phyloP scores from a whole-genome alignment of 2,329 filamentous ascomycete species.

The Dissoconium aciculare region DNA sequence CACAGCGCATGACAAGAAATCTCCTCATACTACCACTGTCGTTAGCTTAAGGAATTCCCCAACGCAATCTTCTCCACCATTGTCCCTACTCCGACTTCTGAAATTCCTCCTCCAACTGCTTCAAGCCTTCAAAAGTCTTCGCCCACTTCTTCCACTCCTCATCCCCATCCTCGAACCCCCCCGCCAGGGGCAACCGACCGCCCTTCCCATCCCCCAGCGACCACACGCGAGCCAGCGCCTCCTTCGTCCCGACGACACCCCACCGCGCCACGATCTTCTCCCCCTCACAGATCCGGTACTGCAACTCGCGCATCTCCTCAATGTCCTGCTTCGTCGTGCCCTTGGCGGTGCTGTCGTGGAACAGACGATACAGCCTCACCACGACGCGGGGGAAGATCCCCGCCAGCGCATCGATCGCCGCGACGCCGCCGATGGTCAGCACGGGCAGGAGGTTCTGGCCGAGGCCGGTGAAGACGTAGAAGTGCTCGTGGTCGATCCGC shows the following conservation, averaged over 20 bases:
- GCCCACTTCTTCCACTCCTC: constrained; percentile 43
- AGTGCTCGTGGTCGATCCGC: constrained; percentile 42
- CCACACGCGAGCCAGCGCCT: constrained; percentile 44
- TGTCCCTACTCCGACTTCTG: too few species aligned
- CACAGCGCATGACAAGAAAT: too few species aligned
- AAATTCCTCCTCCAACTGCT: constrained; percentile 29
- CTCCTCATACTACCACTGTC: too few species aligned
- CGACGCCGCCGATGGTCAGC: constrained; percentile 46
- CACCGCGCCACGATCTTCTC: constrained; percentile 47
- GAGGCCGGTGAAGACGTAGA: constrained; percentile 49
- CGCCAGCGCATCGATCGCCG: constrained; percentile 52
- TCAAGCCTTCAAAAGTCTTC: constrained; percentile 29
- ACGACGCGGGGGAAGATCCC: constrained; percentile 50
- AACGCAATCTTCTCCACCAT: too few species aligned
- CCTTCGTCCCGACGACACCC: constrained; percentile 51
- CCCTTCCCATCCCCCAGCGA: constrained; percentile 45
- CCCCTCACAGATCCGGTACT: constrained; percentile 46
- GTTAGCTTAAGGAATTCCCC: too few species aligned
- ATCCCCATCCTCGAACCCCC: constrained; percentile 43
- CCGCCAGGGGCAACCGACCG: constrained; percentile 43
- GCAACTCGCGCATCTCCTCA: constrained; percentile 39
- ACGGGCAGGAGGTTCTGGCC: constrained; percentile 51
- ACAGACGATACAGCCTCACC: constrained; percentile 41
- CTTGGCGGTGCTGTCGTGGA: constrained; percentile 27
- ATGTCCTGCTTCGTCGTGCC: constrained; percentile 28